Conservation (phyloP, 768 basidiomycete species). For the Russula abietina region DNA sequence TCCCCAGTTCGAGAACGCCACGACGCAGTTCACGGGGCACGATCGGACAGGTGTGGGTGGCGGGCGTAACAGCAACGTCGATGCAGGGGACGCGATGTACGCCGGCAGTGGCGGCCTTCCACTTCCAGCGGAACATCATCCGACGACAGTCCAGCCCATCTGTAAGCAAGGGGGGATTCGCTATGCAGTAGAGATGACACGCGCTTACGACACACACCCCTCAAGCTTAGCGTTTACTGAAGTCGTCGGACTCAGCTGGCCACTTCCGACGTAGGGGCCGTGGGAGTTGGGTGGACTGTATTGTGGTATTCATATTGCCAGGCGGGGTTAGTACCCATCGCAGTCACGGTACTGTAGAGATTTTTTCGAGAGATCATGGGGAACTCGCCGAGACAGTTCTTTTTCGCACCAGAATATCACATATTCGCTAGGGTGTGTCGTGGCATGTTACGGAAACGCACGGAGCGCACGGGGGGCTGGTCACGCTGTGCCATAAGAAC, state of each 20-base stretch:
- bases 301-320: neutral
- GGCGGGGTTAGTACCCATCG: neutral
- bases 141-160: conserved; percentile 1
- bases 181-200: neutral
- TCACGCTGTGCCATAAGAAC: neutral
- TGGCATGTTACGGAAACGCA: neutral
- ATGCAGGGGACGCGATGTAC: neutral
- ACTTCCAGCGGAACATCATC: neutral
- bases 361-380: neutral
- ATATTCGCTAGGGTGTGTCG: conserved; percentile 1
- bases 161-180: conserved; percentile 4
- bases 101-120: neutral
- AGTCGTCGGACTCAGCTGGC: neutral
- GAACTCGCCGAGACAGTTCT: neutral
- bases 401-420: conserved; percentile 13
- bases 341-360: conserved; percentile 6
- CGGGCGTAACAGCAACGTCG: conserved; percentile 4
- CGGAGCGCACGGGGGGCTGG: neutral
- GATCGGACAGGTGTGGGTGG: conserved; percentile 21
- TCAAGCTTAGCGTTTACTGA: conserved; percentile 9
- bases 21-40: conserved; percentile 17
- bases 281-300: neutral
- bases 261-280: neutral
- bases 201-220: conserved; percentile 4
- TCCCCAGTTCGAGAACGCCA: conserved; percentile 8